Evolutionary conservation across 306 rosid species (phyloP), one percentile per base, ranked within the genome.

Genomic region (Aeschynomene evenia): DNA sequence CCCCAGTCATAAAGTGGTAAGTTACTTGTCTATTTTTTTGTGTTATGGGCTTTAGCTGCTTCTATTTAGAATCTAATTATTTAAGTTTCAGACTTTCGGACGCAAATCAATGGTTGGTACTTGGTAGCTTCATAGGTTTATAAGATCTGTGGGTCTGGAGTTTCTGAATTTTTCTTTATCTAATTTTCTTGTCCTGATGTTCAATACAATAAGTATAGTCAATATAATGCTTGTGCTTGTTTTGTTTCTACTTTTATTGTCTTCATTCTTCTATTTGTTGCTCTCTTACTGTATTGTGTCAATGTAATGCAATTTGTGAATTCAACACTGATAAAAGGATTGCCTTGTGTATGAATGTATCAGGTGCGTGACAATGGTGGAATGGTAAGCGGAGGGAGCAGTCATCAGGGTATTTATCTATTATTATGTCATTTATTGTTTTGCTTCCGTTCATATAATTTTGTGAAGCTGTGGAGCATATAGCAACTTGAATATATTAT

Each of bases 371-470:
- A 66, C 77, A 79, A 80, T 46, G 82, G 73, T 59, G 71, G 79
- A 79, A 54, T 63, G 70, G 67, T 78, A 51, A 73, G 50, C 43
- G 46, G 57, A 49, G 85, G 71, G 79, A 86, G 80, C 85, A 65
- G 75, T 77, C 79, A 70, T 74, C 85, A 45, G 24, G 97, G 96
- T 91, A 85, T 68, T 65, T 28, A 67, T 64, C 51, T 70, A 56
- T 48, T 48, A 28, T 42, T 69, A 15, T 46, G 19, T 39, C 15
- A 22, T 12, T 46, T 18, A n/a, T 79, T 48, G 10, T 43, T 45
- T 50, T 76, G 18, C 23, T 68, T 36, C 22, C 3, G 3, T 63
- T 72, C 20, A 13, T 43, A 22, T 68, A 15, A 68, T 20, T 37
- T 6, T 50, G 28, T 22, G 7, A 60, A 70, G 26, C 52, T 77